phyloP scores from a whole-genome alignment of 352 stramenopile species.

The Globisporangium recalcitrans region DNA sequence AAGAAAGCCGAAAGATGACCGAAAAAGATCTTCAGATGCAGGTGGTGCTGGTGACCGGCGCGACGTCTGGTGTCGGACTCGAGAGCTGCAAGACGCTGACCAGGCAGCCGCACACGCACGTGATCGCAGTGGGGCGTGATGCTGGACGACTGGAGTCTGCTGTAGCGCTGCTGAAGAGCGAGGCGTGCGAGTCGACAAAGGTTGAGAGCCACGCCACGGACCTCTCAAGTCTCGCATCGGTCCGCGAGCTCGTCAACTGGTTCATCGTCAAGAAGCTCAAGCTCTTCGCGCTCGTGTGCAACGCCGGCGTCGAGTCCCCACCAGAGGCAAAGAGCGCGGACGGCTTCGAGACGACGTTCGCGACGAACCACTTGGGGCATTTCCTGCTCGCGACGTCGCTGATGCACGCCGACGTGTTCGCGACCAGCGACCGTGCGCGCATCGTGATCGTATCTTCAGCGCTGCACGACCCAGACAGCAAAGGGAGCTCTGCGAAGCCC shows the following conservation, averaged over 20 bases:
- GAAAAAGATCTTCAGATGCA: slow-evolving; percentile 4
- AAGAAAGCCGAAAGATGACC: not conserved
- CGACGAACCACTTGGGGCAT: slow-evolving; percentile 36
- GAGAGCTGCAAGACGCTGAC: slow-evolving; percentile 26
- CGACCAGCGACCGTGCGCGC: slow-evolving; percentile 10
- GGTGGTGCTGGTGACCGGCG: slow-evolving; percentile 31
- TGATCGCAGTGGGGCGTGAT: slow-evolving; percentile 25
- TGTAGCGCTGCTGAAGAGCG: slow-evolving; percentile 15
- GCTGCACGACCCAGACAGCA: slow-evolving; percentile 21
- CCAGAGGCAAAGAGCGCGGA: slow-evolving; percentile 17
- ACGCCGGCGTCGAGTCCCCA: slow-evolving; percentile 29
- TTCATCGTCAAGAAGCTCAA: slow-evolving; percentile 20
- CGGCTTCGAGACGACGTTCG: slow-evolving; percentile 36
- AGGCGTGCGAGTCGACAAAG: slow-evolving; percentile 2
- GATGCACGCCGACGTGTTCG: slow-evolving; percentile 22
- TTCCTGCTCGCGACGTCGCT: slow-evolving; percentile 32
- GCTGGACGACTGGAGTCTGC: slow-evolving; percentile 21
- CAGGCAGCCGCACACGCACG: slow-evolving; percentile 13
- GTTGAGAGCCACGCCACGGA: slow-evolving; percentile 20
- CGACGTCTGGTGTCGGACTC: slow-evolving; percentile 29
- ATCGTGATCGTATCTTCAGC: slow-evolving; percentile 35
- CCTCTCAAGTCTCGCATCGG: slow-evolving; percentile 23
- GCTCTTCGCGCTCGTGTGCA: slow-evolving; percentile 36
- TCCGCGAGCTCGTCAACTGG: slow-evolving; percentile 21
- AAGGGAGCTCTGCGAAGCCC: slow-evolving; percentile 2